A percentile compares a stretch with the other conserved stretches of the same genome.
Evolutionary conservation across 768 basidiomycete genomes (phyloP).

Genomic region (Boletus rex-veris): DNA sequence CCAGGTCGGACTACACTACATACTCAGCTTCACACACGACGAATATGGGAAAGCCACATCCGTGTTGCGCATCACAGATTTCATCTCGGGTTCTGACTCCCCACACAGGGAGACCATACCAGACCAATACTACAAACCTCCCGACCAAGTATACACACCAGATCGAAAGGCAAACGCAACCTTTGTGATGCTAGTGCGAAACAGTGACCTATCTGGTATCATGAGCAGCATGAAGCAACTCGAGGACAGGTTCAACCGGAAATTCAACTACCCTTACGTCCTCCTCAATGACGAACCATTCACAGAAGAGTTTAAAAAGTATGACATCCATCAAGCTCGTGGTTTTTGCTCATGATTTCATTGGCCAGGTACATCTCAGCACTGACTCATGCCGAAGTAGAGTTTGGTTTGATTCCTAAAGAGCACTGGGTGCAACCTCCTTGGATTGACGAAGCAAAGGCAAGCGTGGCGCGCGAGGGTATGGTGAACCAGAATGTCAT

Average conservation of each 20-base stretch:
- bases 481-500: conserved; percentile 65
- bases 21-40: conserved; percentile 42
- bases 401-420: conserved; percentile 63
- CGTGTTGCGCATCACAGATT: conserved; percentile 30
- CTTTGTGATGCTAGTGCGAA: conserved; percentile 77
- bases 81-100: conserved; percentile 29
- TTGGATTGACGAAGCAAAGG: conserved; percentile 73
- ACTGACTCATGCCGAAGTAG: conserved; percentile 31
- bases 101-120: conserved; percentile 59
- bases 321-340: conserved; percentile 14
- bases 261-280: conserved; percentile 79
- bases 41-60: conserved; percentile 42
- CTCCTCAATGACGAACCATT: conserved; percentile 88
- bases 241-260: conserved; percentile 85
- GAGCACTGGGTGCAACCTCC: conserved; percentile 76
- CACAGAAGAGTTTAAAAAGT: conserved; percentile 69
- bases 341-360: conserved; percentile 4
- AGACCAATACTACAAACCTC: conserved; percentile 51
- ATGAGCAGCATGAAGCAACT: conserved; percentile 66
- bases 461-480: conserved; percentile 49
- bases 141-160: conserved; percentile 35
- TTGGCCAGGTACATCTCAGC: conserved; percentile 30
- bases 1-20: conserved; percentile 40
- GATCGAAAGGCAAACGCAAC: conserved; percentile 76
- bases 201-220: conserved; percentile 57